Base-by-base conservation (phyloP, 1,284 basidiomycete species). In the Abortiporus biennis region DNA sequence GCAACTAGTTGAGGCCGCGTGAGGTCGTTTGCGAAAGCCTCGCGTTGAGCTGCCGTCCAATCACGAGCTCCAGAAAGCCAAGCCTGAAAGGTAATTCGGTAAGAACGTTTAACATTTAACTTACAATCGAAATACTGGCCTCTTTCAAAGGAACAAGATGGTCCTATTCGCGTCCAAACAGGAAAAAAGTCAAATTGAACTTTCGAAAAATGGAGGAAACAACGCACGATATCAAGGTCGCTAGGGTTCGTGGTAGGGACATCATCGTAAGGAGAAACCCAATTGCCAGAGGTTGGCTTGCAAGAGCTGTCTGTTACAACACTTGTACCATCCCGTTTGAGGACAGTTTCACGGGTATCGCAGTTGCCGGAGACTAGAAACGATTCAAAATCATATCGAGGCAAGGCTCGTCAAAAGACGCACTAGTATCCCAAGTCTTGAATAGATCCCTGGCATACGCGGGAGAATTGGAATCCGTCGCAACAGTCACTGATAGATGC, bases 141-240 rank as follows among this genome's bases (percentile, higher is more conserved):
- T 74, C 73, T 49, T 74, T 76, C 41, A 76, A 53, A 5, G 74
- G 73, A 4, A 76, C 67, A 17, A 76, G 24, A 46, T 75, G 73
- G 49, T 75, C 74, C 72, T 75, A 27, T 16, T 23, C 13, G 42
- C 8, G 13, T 35, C 22, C 25, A 19, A 15, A 8, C 19, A 19
- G 17, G 15, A 30, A 11, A 12, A 31, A 15, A 29, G 11, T 15
- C 20, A 36, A 6, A 19, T 13, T 5, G 27, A 40, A 25, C n/a
- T n/a, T n/a, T n/a, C n/a, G n/a, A n/a, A n/a, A n/a, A n/a, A n/a
- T 11, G 16, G 15, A 39, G 17, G 16, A 16, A 13, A 21, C 11
- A 5, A 59, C 66, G 47, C 44, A 74, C 74, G 46, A 78, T 77
- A 49, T 77, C 73, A 36, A 77, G 60, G 42, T 69, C 65, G 47